phyloP scores from a whole-genome alignment of 2,329 filamentous ascomycete species.

The Hypoxylon sp. region DNA sequence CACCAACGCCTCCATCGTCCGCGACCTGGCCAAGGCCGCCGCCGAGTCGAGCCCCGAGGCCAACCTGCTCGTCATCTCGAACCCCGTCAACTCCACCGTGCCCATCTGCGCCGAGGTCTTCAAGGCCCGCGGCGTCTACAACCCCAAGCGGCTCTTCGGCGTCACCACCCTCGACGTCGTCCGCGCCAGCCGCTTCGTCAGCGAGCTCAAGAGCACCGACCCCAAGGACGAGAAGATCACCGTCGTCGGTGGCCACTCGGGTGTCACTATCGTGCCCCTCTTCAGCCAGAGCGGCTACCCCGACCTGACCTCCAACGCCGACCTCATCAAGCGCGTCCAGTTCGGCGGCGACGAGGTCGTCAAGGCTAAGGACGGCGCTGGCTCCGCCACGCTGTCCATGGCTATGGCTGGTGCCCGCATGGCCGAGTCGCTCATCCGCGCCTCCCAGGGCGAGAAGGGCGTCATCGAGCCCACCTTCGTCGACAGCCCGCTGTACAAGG shows the following conservation, averaged over 20 bases:
- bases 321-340: slow-evolving; percentile 92
- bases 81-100: slow-evolving; percentile 99
- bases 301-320: slow-evolving; percentile 78
- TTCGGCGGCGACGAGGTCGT: slow-evolving; percentile 99
- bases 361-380: slow-evolving; percentile 97
- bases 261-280: slow-evolving; percentile 97
- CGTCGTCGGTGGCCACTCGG: slow-evolving; percentile 96
- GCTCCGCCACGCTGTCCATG: slow-evolving; percentile 98
- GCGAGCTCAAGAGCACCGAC: slow-evolving; percentile 89
- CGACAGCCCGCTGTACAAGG: slow-evolving; percentile 97
- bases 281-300: slow-evolving; percentile 93
- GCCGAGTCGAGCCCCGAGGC: slow-evolving; percentile 89
- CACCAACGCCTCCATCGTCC: slow-evolving; percentile 99
- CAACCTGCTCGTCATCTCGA: slow-evolving; percentile 97
- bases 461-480: slow-evolving; percentile 97
- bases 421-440: slow-evolving; percentile 93
- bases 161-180: slow-evolving; percentile 99
- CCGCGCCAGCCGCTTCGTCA: slow-evolving; percentile 97
- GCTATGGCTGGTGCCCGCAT: slow-evolving; percentile 88
- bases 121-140: slow-evolving; percentile 95
- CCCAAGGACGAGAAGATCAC: slow-evolving; percentile 93
- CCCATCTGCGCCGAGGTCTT: slow-evolving; percentile 97
- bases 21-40: slow-evolving; percentile 94
- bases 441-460: slow-evolving; percentile 90
- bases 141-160: slow-evolving; percentile 98